These are phyloP conservation scores for Protomyces macrosporus DNA, from an alignment of 1,139 yeast genomes.

Conservation along the genomic window DNA sequence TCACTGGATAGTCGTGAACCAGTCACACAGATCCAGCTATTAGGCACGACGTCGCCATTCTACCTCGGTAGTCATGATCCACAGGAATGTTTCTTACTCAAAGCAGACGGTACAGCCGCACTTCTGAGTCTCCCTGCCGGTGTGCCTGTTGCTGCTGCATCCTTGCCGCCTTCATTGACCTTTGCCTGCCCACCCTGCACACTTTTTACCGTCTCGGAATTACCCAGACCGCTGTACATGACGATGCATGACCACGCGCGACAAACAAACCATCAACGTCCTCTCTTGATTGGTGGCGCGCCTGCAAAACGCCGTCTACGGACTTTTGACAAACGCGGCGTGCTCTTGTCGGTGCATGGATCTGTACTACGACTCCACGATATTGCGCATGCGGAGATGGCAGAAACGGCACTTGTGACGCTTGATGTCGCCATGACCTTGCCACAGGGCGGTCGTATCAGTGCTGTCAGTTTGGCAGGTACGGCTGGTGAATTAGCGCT, in stretches of 20 bases:
- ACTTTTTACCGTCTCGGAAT: conserved; percentile 38
- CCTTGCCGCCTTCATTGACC: conserved; percentile 69
- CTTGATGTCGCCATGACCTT: conserved; percentile 42
- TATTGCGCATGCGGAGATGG: conserved; percentile 69
- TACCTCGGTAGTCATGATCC: conserved; percentile 71
- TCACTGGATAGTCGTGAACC: conserved; percentile 48
- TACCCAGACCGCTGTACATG: conserved; percentile 33
- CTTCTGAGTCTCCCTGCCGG: conserved; percentile 56
- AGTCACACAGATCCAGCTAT: conserved; percentile 48
- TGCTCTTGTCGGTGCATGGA: conserved; percentile 75
- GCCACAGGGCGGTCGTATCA: conserved; percentile 34
- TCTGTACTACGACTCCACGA: conserved; percentile 79
- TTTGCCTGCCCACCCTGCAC: conserved; percentile 76
- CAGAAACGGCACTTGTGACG: conserved; percentile 56
- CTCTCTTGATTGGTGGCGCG: conserved; percentile 69
- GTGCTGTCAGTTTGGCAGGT: conserved; percentile 64
- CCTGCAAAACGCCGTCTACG: conserved; percentile 56
- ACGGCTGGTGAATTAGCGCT: conserved; percentile 69
- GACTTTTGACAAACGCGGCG: conserved; percentile 55
- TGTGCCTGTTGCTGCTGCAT: conserved; percentile 50
- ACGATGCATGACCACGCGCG: conserved; percentile 30
- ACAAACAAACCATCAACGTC: neutral
- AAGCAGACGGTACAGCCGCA: conserved; percentile 56
- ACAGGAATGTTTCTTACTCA: conserved; percentile 50
- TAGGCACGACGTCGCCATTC: conserved; percentile 55